Base-by-base conservation (phyloP, 305 asterid species). In the Ilex paraguariensis region DNA sequence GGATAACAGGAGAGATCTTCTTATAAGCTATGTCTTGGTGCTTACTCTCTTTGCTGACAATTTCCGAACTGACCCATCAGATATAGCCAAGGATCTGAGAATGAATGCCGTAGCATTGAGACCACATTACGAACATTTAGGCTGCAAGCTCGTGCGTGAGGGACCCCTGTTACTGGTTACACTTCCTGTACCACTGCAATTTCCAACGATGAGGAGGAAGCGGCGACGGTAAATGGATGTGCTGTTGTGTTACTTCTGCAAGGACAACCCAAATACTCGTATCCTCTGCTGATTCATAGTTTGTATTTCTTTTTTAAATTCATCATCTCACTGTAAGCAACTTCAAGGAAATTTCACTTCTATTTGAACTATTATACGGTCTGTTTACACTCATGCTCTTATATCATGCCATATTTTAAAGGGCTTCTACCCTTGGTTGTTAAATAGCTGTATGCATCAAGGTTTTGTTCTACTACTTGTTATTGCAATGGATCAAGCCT, bases 51-150 rank as follows among this genome's bases (percentile, higher is more conserved):
- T 87, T 55, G 95, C 56, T 33, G 97, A 90, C 54, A 73, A 85
- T 57, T 93, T 93, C 72, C 71, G 69, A 40, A 68, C 91, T 2
- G 90, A 93, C 64, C 80, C 76, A 2, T 42, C 83, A 1, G 96
- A 93, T 64, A 84, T 93, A 64, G 84, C 92, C 54, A 84, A 75
- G 81, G 99, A 93, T 82, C 81, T 93, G 45, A 84, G 91, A 53
- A 84, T 86, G 79, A 59, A 60, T 58, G 6, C 69, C 5, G 2
- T 64, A 4, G 57, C 65, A 5, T 63, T 90, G 53, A 74, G 95
- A 64, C 69, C 70, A 33, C 79, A 81, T 66, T 87, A 75, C 6
- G 80, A 78, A 60, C 80, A 67, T 81, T 72, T 93, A 28, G 99
- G 99, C 42, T 90, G 99, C 87, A 93, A 90, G 81, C 59, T 85